A percentile compares a stretch with the other conserved stretches of the same genome.
phyloP scores from a whole-genome alignment of 805 yeast genomes.

The Candida xiaguanensis region DNA sequence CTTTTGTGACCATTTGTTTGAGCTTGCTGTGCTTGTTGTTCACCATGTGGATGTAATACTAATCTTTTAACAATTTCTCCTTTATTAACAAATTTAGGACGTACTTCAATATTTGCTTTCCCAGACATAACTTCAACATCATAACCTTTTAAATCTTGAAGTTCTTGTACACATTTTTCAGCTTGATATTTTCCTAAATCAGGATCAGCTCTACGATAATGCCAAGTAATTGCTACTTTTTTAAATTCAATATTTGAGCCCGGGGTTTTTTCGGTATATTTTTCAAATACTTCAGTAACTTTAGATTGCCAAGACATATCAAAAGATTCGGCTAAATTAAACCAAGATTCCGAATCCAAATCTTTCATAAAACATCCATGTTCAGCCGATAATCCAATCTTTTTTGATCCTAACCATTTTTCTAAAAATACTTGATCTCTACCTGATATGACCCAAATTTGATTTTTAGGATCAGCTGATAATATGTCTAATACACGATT shows the following conservation, averaged over 20 bases:
- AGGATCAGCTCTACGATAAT: conserved; percentile 91
- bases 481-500: conserved; percentile 55
- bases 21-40: conserved; percentile 30
- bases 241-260: conserved; percentile 85
- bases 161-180: conserved; percentile 54
- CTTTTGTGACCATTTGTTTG: conserved; percentile 20
- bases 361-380: conserved; percentile 94
- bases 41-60: conserved; percentile 61
- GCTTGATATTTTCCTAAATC: conserved; percentile 90
- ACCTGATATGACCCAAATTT: conserved; percentile 94
- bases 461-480: conserved; percentile 73
- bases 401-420: conserved; percentile 75
- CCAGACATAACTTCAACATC: conserved; percentile 97
- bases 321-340: conserved; percentile 71
- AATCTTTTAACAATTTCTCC: conserved; percentile 91
- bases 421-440: conserved; percentile 89
- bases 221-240: conserved; percentile 97
- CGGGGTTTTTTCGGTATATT: conserved; percentile 84
- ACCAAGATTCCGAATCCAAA: conserved; percentile 67
- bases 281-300: conserved; percentile 68
- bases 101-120: conserved; percentile 95
- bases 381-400: conserved; percentile 88
- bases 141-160: conserved; percentile 53
- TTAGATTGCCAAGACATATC: conserved; percentile 95
- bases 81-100: conserved; percentile 91